Evolutionary conservation across 177 flowering plant species (phyloP).

Genomic region (Vitis hybrid): DNA sequence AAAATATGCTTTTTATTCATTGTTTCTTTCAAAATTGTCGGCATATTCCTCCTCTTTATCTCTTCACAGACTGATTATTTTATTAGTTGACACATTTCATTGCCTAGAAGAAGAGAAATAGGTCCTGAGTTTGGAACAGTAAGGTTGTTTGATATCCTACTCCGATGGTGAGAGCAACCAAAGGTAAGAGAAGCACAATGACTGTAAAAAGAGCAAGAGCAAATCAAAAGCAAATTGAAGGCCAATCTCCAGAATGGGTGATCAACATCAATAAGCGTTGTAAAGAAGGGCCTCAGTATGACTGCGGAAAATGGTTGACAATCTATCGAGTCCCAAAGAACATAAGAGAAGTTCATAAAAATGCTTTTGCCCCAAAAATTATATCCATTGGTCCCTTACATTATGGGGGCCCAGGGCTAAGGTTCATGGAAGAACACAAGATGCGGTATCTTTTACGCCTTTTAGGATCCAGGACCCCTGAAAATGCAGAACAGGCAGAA

Average conservation of each 20-base stretch:
- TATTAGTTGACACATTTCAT: no score
- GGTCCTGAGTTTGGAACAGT: no score
- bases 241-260: background rate
- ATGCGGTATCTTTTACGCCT: constrained; percentile 23
- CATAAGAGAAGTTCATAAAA: background rate
- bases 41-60: no score
- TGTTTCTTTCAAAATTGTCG: no score
- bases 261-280: background rate
- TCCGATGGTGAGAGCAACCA: no score
- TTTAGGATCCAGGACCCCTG: background rate
- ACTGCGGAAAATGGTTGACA: constrained; percentile 1
- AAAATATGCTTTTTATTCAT: no score
- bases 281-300: constrained; percentile 1
- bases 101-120: no score
- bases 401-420: constrained; percentile 10
- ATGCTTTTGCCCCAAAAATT: constrained; percentile 23
- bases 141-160: no score
- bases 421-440: constrained; percentile 39
- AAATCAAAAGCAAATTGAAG: no score
- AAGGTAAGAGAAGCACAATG: no score
- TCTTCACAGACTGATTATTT: no score
- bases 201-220: no score
- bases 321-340: background rate
- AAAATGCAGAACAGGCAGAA: background rate
- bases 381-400: constrained; percentile 37